Base-by-base conservation (phyloP, 352 stramenopile genomes). In the Pythium volutum region DNA sequence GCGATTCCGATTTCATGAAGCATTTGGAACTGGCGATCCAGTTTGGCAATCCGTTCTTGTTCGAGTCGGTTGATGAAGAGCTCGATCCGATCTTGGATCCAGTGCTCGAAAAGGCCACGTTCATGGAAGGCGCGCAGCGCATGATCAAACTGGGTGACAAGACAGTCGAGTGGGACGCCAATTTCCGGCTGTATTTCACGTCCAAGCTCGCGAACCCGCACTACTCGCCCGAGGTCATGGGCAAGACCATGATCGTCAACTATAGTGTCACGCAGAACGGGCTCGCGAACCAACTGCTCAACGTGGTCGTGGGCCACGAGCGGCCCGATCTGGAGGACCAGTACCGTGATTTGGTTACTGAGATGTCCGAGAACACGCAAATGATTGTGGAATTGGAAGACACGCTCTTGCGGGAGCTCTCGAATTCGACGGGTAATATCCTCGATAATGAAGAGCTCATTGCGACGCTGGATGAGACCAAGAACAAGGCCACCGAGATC, bases 241-340 rank as follows among this genome's bases (percentile, higher is more conserved):
- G 92, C 26, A 98, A 98, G 58, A 98, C 92, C 0, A 97, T 97
- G 90, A 96, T 98, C 45, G 93, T 98, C 55, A 98, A 98, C 74
- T 98, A 98, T 74, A 94, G 84, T 55, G 94, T 98, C 8, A 98
- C 94, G 0, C 87, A 97, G 52, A 79, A 93, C 33, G 94, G 94
- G 0, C 67, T 98, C 3, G 87, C 90, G 0, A 97, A 97, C 67
- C 94, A 98, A 57, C 78, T 98, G 18, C 66, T 98, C 2, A 97
- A 98, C 65, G 89, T 97, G 2, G 94, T 98, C 4, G 94, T 98
- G 6, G 91, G 74, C 1, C 91, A 98, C 60, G 94, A 98, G 57
- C 79, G 94, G 1, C 86, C 88, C 0, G 94, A 98, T 59, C 66
- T 98, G 0, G 94, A 98, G 69, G 87, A 97, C 31, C 94, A 97